These are phyloP conservation scores for Diaporthe capsici DNA, from an alignment of 2,329 filamentous ascomycete species.

Conservation along the genomic window DNA sequence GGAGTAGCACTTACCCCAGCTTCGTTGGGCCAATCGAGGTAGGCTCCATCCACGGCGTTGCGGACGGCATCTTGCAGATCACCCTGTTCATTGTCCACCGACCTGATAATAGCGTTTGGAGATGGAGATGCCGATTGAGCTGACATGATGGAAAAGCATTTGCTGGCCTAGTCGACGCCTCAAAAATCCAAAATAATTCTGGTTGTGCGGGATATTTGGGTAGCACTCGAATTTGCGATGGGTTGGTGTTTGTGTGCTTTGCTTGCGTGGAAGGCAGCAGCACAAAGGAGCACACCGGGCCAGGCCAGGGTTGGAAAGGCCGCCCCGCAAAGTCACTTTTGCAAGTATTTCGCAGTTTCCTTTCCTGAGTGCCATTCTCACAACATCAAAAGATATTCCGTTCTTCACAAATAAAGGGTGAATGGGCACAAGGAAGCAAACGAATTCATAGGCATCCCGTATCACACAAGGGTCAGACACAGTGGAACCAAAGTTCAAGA, in stretches of 20 bases:
- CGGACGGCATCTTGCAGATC: constrained; percentile 33
- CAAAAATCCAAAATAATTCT: background rate
- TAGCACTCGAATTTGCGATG: background rate
- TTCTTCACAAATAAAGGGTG: too few relatives aligned
- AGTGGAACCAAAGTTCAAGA: constrained; percentile 36
- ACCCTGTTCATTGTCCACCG: constrained; percentile 4
- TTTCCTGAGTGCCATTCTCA: background rate
- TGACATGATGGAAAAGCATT: background rate
- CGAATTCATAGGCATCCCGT: background rate
- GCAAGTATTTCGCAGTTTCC: too few relatives aligned
- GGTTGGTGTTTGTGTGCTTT: background rate
- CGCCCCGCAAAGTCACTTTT: background rate
- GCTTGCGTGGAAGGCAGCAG: background rate
- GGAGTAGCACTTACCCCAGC: constrained; percentile 55
- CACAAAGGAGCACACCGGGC: background rate
- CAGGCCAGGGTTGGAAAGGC: background rate
- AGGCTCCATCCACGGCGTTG: constrained; percentile 48
- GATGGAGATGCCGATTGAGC: background rate
- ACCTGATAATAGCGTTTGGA: background rate
- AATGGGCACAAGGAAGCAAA: background rate
- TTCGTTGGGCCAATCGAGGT: constrained; percentile 63
- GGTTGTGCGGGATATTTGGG: background rate
- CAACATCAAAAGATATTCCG: background rate
- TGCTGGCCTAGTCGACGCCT: too few relatives aligned
- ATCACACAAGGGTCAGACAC: constrained; percentile 33